Evolutionary conservation across 2,329 filamentous ascomycete genomes (phyloP), one percentile per base, ranked within the genome.

Genomic region (Pseudogymnoascus sp.): DNA sequence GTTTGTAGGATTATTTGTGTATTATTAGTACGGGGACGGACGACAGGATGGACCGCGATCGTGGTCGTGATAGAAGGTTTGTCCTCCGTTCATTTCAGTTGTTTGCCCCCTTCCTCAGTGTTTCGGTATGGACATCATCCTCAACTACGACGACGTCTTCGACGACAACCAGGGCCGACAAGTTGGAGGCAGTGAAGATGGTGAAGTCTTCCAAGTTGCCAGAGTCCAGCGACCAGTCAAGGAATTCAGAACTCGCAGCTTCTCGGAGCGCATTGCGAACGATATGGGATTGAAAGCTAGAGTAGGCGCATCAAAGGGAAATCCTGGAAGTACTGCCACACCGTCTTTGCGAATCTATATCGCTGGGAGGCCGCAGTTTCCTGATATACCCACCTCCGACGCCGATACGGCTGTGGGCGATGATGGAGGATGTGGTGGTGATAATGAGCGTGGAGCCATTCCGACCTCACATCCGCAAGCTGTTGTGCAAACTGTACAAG

Each of bases 1-100:
- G 6, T 36, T 28, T 36, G 59, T 42, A 36, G 21, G 23, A 61
- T 61, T 36, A 42, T 23, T 35, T 42, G 33, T 42, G 19, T 36
- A 42, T 42, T 42, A 9, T 17, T 61, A 36, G 33, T 42, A 7
- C 11, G 6, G 33, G 13, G 38, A 61, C 59, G 33, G 59, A n/a
- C 7, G 23, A 23, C 11, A 42, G 10, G n/a, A 57, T 57, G 47
- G 47, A 57, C 26, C 47, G 47, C 47, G 76, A 77, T 64, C 73
- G 76, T 69, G 76, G 77, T 71, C 74, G 76, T 65, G 76, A 73
- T 64, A 72, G 77, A 73, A 78, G 77, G 77, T 78, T 68, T 65
- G 74, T 69, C 64, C 9, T 36, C 38, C 26, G 8, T 61, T 67
- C 50, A 64, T 62, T 62, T 67, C 47, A 33, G 2, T 57, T 57